These are phyloP conservation scores for Castanospermum australe DNA, from an alignment of 306 rosid genomes.

Conservation along the genomic window DNA sequence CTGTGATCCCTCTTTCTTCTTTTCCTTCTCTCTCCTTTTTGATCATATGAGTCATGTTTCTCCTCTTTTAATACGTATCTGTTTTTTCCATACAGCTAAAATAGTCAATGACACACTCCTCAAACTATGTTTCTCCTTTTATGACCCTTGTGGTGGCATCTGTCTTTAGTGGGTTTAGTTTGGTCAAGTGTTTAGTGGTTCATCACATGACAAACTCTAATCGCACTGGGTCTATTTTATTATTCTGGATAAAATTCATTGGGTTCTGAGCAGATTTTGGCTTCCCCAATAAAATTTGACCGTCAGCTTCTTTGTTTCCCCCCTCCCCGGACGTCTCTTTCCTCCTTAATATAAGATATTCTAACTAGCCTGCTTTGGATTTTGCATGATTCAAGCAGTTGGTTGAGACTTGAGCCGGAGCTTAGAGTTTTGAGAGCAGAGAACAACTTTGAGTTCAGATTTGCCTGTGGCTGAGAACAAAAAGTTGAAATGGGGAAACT, in stretches of 20 bases:
- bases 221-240: conserved; percentile 15
- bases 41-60: conserved; percentile 30
- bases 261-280: conserved; percentile 46
- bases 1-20: conserved; percentile 11
- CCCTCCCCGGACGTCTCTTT: neutral
- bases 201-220: conserved; percentile 53
- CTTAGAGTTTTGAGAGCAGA: conserved; percentile 1
- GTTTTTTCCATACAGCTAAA: conserved; percentile 28
- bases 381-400: conserved; percentile 16
- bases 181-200: conserved; percentile 18
- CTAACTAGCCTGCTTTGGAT: conserved; percentile 19
- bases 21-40: neutral
- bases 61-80: conserved; percentile 18
- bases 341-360: conserved; percentile 20
- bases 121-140: conserved; percentile 33
- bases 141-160: neutral
- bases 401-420: neutral
- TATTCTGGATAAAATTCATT: conserved; percentile 32
- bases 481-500: conserved; percentile 69
- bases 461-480: neutral
- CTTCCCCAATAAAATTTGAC: conserved; percentile 48
- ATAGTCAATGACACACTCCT: conserved; percentile 28
- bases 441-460: conserved; percentile 6
- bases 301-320: conserved; percentile 28
- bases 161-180: conserved; percentile 10